A percentile compares a stretch with the other conserved stretches of the same genome.
These are phyloP conservation scores for Cladosporium sp. DNA, from an alignment of 2,329 filamentous ascomycete genomes.

Conservation along the genomic window DNA sequence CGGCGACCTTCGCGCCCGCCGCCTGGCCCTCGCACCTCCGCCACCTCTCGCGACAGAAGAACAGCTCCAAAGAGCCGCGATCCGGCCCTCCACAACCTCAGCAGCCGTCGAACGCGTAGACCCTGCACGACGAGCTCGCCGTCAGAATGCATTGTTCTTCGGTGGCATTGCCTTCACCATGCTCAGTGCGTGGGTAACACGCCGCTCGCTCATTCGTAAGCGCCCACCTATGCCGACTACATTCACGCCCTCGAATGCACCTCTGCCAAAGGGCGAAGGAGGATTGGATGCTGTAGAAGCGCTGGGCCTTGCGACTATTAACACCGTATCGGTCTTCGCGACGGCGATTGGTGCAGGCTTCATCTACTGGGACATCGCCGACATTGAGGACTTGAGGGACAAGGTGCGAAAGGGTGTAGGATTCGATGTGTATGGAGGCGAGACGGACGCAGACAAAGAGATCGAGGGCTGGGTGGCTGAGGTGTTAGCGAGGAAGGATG, in stretches of 20 bases:
- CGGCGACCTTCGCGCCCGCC: conserved; percentile 32
- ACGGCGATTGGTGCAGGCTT: conserved; percentile 71
- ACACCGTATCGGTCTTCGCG: conserved; percentile 74
- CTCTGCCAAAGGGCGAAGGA: conserved; percentile 49
- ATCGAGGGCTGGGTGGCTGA: conserved; percentile 55
- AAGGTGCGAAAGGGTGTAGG: conserved; percentile 58
- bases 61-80: conserved; percentile 1
- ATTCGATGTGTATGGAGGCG: conserved; percentile 58
- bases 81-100: conserved; percentile 18
- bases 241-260: conserved; percentile 65
- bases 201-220: conserved; percentile 65
- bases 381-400: conserved; percentile 56
- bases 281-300: conserved; percentile 77
- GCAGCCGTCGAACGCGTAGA: conserved; percentile 26
- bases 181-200: conserved; percentile 66
- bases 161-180: conserved; percentile 75
- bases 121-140: conserved; percentile 30
- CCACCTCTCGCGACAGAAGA: neutral
- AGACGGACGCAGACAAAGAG: conserved; percentile 52
- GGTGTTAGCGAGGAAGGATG: conserved; percentile 51
- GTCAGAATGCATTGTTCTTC: conserved; percentile 58
- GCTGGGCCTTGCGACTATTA: conserved; percentile 81
- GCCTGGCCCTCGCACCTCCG: conserved; percentile 14
- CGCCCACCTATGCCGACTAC: conserved; percentile 66
- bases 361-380: conserved; percentile 73